A percentile compares a stretch with the other conserved stretches of the same genome.
phyloP scores from a whole-genome alignment of 83 land plant species.

The Isoetes engelmannii region DNA sequence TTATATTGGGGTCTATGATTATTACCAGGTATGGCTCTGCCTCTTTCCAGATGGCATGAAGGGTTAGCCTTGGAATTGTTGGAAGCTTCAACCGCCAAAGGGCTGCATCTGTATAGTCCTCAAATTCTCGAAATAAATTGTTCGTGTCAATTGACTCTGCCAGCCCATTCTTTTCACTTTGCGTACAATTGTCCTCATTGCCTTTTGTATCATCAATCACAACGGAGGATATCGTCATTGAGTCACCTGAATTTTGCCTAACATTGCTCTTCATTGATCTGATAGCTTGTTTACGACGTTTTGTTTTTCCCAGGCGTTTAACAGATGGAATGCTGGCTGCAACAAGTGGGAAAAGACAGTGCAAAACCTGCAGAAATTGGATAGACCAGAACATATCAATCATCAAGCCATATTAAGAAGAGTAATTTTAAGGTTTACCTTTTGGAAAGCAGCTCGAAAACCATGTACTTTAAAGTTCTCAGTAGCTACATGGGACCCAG shows the following conservation, averaged over 20 bases:
- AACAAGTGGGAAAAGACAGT: constrained; percentile 48
- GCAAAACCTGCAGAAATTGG: constrained; percentile 26
- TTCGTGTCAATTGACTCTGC: too few relatives aligned
- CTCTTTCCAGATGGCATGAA: constrained; percentile 44
- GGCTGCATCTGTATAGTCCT: constrained; percentile 47
- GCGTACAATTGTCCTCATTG: too few relatives aligned
- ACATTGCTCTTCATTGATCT: constrained; percentile 1
- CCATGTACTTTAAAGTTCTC: constrained; percentile 83
- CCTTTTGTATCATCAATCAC: too few relatives aligned
- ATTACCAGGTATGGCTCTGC: constrained; percentile 45
- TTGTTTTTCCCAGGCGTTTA: constrained; percentile 71
- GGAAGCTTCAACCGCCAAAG: constrained; percentile 40
- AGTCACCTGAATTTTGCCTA: too few relatives aligned
- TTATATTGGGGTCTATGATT: not conserved
- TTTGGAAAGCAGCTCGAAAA: constrained; percentile 79
- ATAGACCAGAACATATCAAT: too few relatives aligned
- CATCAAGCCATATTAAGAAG: too few relatives aligned
- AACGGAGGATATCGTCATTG: too few relatives aligned
- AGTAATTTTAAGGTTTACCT: constrained; percentile 32
- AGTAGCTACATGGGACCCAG: constrained; percentile 44
- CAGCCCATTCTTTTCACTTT: too few relatives aligned
- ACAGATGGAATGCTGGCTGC: constrained; percentile 45
- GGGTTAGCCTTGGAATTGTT: constrained; percentile 18
- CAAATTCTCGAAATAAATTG: constrained; percentile 19
- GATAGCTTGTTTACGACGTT: constrained; percentile 54